These are phyloP conservation scores for Auricularia sp. DNA, from an alignment of 768 basidiomycete genomes.

Conservation along the genomic window DNA sequence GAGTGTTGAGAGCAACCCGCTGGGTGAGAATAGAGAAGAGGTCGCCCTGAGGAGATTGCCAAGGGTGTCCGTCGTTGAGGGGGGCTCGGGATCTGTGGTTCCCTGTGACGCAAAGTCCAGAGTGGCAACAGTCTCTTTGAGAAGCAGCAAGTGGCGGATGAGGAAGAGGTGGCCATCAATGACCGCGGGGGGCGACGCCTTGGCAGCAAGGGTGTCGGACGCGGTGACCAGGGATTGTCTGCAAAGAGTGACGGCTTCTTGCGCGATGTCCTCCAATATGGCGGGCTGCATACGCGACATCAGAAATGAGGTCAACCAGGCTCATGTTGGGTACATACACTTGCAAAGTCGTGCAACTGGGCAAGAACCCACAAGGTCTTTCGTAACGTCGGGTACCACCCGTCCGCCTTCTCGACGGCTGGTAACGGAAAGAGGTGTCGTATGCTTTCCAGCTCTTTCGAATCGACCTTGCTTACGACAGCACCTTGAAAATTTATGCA, in stretches of 20 bases:
- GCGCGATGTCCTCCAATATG: constrained; percentile 93
- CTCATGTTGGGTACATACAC: constrained; percentile 36
- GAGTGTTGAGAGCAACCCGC: constrained; percentile 32
- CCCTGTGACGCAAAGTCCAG: constrained; percentile 50
- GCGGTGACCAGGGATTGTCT: constrained; percentile 70
- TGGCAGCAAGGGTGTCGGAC: constrained; percentile 49
- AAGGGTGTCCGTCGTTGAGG: constrained; percentile 33
- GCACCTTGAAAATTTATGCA: constrained; percentile 11
- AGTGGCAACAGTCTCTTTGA: constrained; percentile 82
- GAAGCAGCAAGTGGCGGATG: constrained; percentile 76
- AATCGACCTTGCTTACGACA: constrained; percentile 28
- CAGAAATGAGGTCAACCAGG: constrained; percentile 2
- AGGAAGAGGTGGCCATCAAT: constrained; percentile 81
- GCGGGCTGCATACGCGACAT: constrained; percentile 48
- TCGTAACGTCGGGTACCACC: constrained; percentile 85
- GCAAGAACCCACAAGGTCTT: constrained; percentile 88
- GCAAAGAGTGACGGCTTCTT: constrained; percentile 80
- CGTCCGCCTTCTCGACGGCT: constrained; percentile 62
- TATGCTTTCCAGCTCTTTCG: constrained; percentile 53
- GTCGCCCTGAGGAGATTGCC: constrained; percentile 45
- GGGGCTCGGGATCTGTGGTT: constrained; percentile 32
- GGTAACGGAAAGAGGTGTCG: constrained; percentile 63
- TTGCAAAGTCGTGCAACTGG: constrained; percentile 84
- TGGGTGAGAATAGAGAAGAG: constrained; percentile 46
- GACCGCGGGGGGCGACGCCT: constrained; percentile 31